Evolutionary conservation across 1,139 yeast species (phyloP).

Genomic region (Sugiyamaella paludigena): DNA sequence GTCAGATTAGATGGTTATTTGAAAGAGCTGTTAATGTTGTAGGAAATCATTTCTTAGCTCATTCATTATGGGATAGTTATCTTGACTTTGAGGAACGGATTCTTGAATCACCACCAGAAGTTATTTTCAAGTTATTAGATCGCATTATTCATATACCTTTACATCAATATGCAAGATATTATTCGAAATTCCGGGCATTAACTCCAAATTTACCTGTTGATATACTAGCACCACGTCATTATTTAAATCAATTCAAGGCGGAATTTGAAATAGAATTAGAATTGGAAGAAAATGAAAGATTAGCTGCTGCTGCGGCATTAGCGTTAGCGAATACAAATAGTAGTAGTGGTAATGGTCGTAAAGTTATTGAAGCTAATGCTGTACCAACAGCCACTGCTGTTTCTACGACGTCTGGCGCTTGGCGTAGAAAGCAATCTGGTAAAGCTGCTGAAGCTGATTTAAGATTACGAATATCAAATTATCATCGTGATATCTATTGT

Average conservation of each 20-base stretch:
- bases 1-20: slow-evolving; percentile 42
- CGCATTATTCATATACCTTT: slow-evolving; percentile 68
- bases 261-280: slow-evolving; percentile 31
- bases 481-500: slow-evolving; percentile 50
- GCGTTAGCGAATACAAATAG: too few species aligned
- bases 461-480: slow-evolving; percentile 29
- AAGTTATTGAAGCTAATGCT: too few species aligned
- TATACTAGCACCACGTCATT: slow-evolving; percentile 27
- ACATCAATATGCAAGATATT: slow-evolving; percentile 68
- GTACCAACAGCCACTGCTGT: too few species aligned
- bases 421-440: neutral
- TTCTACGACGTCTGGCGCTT: neutral
- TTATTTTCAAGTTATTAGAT: slow-evolving; percentile 48
- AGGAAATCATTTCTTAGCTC: slow-evolving; percentile 72
- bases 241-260: slow-evolving; percentile 30
- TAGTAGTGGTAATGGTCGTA: too few species aligned
- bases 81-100: slow-evolving; percentile 49
- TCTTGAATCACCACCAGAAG: slow-evolving; percentile 30
- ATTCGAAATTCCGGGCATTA: slow-evolving; percentile 32
- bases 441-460: slow-evolving; percentile 31
- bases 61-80: slow-evolving; percentile 73
- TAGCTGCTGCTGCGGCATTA: neutral
- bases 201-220: slow-evolving; percentile 30
- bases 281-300: slow-evolving; percentile 12
- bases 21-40: slow-evolving; percentile 60